A percentile compares a stretch with the other conserved stretches of the same genome.
Conservation (phyloP, 2,329 filamentous ascomycete species). For the Neofusicoccum ribis region DNA sequence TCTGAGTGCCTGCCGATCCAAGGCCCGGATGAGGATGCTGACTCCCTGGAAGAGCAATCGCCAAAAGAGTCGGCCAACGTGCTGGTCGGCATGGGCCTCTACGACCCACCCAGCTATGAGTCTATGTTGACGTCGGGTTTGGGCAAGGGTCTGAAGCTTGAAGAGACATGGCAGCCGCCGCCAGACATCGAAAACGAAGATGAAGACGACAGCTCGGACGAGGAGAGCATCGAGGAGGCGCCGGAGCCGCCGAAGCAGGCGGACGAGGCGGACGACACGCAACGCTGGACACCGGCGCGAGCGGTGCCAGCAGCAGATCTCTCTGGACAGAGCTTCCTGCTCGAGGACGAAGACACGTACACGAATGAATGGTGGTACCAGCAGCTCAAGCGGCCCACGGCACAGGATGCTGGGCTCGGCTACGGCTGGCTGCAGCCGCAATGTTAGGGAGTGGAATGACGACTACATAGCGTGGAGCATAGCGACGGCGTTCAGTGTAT, state of each 20-base stretch:
- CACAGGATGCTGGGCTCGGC: slow-evolving; percentile 39
- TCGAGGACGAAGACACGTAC: slow-evolving; percentile 39
- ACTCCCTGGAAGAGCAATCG: slow-evolving; percentile 51
- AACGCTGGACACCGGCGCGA: slow-evolving; percentile 26
- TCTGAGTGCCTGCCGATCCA: slow-evolving; percentile 55
- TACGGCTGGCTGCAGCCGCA: slow-evolving; percentile 38
- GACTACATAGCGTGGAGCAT: slow-evolving; percentile 24
- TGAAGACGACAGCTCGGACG: slow-evolving; percentile 55
- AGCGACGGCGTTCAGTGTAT: slow-evolving; percentile 31
- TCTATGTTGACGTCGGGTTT: slow-evolving; percentile 44
- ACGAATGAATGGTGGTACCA: slow-evolving; percentile 45
- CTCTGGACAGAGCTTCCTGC: slow-evolving; percentile 44
- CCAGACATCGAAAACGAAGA: slow-evolving; percentile 45
- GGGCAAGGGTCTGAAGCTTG: slow-evolving; percentile 76
- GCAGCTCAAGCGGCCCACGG: slow-evolving; percentile 35
- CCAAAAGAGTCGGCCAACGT: slow-evolving; percentile 65
- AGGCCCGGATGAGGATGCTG: slow-evolving; percentile 37
- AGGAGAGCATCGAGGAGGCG: slow-evolving; percentile 45
- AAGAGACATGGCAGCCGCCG: slow-evolving; percentile 76
- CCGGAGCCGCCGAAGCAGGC: slow-evolving; percentile 18
- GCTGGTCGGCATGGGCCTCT: slow-evolving; percentile 79
- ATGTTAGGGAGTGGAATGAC: not conserved
- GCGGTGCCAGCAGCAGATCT: slow-evolving; percentile 31
- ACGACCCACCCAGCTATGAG: slow-evolving; percentile 68
- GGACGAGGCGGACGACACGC: slow-evolving; percentile 23